Evolutionary conservation across 441 rosid species (phyloP), one percentile per base, ranked within the genome.

Genomic region (Populus hybrid): DNA sequence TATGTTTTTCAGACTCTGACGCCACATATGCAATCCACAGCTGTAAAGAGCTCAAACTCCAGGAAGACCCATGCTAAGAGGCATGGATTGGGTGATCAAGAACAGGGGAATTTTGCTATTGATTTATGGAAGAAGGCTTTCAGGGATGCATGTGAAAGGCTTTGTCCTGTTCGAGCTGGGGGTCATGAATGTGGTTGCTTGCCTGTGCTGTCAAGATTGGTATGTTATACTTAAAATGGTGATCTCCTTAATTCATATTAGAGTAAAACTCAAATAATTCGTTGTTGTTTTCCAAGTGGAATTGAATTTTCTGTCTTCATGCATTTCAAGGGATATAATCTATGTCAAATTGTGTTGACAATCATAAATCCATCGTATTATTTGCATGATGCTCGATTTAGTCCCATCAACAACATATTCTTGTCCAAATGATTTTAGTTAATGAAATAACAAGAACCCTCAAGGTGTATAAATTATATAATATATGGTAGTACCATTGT

Each of bases 161-260:
- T 95, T 73, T 95, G 98, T 68, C 98, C 99, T 14, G 77, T 87
- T 70, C 89, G 97, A 87, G 97, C 93, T 69, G 89, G 88, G 72
- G 92, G 98, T 28, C 97, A 91, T 79, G 97, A 92, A 79, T 95
- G 98, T 74, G 98, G 97, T 68, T 94, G 99, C 90, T 80, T 93
- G 87, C 87, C 93, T 73, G 83, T 89, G 87, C 89, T 94, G 56
- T 89, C 95, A 83, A 92, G 90, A 87, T 79, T 92, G 93, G 99
- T 95, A 92, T 61, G 78, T 53, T 63, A 5, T 8, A 18, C 21
- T 35, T 16, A 28, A 38, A 70, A 29, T 64, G 24, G 42, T 53
- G 56, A 10, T 75, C 64, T 71, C 45, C 38, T 64, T 73, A 63
- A 9, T 45, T 40, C 65, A 40, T 45, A 66, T 45, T 42, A 40